Evolutionary conservation across 495 filamentous ascomycete species (phyloP).

Genomic region (Aspergillus coremiiformis): DNA sequence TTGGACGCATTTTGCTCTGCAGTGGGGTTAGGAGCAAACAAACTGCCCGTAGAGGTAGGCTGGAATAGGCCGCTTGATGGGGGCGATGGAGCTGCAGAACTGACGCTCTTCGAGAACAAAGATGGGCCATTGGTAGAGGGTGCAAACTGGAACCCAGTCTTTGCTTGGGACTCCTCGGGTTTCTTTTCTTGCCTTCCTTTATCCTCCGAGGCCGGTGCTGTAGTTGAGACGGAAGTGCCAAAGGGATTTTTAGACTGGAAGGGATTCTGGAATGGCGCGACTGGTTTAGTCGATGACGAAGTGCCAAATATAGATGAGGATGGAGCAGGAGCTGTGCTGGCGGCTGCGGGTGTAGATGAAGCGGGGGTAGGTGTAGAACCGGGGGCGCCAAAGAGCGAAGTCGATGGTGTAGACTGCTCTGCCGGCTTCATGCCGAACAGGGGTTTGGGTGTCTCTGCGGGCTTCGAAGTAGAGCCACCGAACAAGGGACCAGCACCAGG

Average conservation of each 20-base stretch:
- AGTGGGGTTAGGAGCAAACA: constrained; percentile 19
- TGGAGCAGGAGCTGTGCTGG: constrained; percentile 8
- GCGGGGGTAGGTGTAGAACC: constrained; percentile 11
- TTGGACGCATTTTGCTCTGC: neutral
- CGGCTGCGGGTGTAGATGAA: constrained; percentile 4
- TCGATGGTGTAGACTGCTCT: constrained; percentile 9
- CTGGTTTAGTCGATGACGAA: constrained; percentile 11
- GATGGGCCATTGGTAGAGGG: constrained; percentile 9
- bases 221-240: constrained; percentile 3
- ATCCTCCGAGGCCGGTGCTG: constrained; percentile 9
- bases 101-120: constrained; percentile 16
- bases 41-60: constrained; percentile 13
- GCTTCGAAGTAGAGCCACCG: constrained; percentile 9
- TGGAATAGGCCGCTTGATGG: constrained; percentile 15
- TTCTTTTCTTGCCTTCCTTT: constrained; percentile 13
- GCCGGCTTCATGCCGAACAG: constrained; percentile 18
- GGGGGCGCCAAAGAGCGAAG: constrained; percentile 20
- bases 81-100: constrained; percentile 3
- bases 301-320: constrained; percentile 17
- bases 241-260: constrained; percentile 20
- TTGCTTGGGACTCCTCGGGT: constrained; percentile 5
- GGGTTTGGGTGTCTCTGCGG: constrained; percentile 16
- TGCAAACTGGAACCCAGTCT: constrained; percentile 8
- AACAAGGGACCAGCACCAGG: constrained; percentile 12
- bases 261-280: constrained; percentile 16